These are phyloP conservation scores for Syncephalastrum monosporum DNA, from an alignment of 371 early-diverging fungal genomes.

Conservation along the genomic window DNA sequence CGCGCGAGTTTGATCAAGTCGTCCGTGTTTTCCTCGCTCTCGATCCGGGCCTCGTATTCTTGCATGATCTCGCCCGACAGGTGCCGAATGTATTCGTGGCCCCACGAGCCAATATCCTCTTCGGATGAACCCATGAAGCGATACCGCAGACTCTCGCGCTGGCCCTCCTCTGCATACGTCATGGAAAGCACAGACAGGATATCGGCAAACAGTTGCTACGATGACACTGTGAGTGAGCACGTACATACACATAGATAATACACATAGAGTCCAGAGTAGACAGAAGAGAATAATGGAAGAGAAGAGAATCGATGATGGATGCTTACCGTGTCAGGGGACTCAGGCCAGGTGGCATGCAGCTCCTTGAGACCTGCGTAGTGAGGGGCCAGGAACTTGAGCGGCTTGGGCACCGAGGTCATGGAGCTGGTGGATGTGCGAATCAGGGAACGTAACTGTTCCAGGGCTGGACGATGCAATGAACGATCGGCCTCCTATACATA, in stretches of 20 bases:
- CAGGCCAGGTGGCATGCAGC: constrained; percentile 75
- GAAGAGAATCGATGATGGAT: neutral
- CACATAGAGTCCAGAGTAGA: too few species aligned
- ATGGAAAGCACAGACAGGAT: constrained; percentile 95
- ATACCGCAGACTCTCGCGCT: constrained; percentile 83
- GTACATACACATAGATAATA: too few species aligned
- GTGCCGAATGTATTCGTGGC: constrained; percentile 98
- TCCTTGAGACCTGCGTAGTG: constrained; percentile 76
- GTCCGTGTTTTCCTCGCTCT: constrained; percentile 56
- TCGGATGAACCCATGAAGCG: constrained; percentile 76
- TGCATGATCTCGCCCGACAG: constrained; percentile 89
- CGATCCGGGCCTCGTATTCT: constrained; percentile 72
- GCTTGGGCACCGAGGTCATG: constrained; percentile 98
- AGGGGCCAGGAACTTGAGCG: constrained; percentile 91
- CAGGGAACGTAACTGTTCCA: constrained; percentile 83
- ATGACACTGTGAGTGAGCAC: constrained; percentile 1
- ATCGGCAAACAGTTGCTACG: constrained; percentile 81
- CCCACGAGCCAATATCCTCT: constrained; percentile 91
- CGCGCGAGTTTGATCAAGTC: constrained; percentile 73
- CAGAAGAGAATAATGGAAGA: neutral
- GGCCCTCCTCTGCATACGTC: constrained; percentile 88
- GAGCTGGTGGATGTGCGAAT: constrained; percentile 95
- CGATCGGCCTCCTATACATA: constrained; percentile 63
- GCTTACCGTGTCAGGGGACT: constrained; percentile 72
- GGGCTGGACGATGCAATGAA: constrained; percentile 78